Percentiles rank a stretch among this genome's conserved stretches.
phyloP scores from a whole-genome alignment of 2,329 filamentous ascomycete species.

The Dendryphion nanum region DNA sequence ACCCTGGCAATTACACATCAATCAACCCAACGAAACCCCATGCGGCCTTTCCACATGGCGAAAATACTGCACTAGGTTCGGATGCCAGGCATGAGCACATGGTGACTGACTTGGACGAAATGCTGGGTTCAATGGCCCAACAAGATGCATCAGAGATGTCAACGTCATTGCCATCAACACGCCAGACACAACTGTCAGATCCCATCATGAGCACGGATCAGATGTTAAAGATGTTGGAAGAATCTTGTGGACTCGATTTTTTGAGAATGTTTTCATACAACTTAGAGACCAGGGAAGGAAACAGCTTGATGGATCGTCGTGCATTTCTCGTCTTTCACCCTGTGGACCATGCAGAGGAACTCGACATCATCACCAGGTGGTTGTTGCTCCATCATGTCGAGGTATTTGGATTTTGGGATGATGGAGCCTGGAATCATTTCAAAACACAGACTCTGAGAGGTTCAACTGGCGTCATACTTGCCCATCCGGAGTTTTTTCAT shows the following conservation, averaged over 20 bases:
- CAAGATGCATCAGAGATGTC: too few relatives aligned
- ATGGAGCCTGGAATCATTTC: constrained; percentile 28
- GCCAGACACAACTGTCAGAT: too few relatives aligned
- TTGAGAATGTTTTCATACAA: constrained; percentile 17
- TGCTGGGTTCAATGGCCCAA: too few relatives aligned
- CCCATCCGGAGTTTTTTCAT: constrained; percentile 29
- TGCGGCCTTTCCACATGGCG: too few relatives aligned
- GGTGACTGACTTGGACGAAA: too few relatives aligned
- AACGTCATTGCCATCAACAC: too few relatives aligned
- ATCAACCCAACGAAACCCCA: too few relatives aligned
- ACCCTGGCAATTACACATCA: too few relatives aligned
- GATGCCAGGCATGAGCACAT: too few relatives aligned
- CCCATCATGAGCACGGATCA: too few relatives aligned
- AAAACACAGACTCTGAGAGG: constrained; percentile 13
- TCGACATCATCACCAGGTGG: constrained; percentile 32
- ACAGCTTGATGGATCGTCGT: constrained; percentile 14
- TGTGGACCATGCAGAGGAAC: constrained; percentile 23
- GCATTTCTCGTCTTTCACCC: constrained; percentile 31
- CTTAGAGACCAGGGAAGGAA: neutral
- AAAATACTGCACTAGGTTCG: too few relatives aligned
- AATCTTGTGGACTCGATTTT: constrained; percentile 18
- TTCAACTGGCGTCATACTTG: constrained; percentile 22
- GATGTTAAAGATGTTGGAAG: too few relatives aligned
- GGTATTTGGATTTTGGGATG: constrained; percentile 19
- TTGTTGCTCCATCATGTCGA: constrained; percentile 29